Evolutionary conservation across 768 basidiomycete genomes (phyloP).

Genomic region (Rhodotorula sphaerocarpa): DNA sequence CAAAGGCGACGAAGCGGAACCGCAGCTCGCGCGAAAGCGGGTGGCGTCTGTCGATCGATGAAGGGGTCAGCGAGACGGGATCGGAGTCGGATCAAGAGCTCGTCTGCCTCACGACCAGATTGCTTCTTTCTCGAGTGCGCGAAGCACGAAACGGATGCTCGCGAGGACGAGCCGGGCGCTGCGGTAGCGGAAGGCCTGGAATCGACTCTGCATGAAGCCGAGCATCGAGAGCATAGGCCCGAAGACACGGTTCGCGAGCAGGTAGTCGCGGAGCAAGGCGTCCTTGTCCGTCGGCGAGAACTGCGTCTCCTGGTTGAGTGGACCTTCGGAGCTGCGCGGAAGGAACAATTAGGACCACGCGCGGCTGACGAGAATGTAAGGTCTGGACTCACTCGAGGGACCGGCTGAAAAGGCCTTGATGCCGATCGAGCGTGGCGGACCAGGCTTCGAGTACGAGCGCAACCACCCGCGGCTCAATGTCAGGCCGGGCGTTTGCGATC

Average conservation of each 20-base stretch:
- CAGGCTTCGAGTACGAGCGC: conserved; percentile 78
- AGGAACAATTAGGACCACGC: not conserved
- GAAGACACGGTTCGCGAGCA: conserved; percentile 64
- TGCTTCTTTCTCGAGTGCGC: conserved; percentile 65
- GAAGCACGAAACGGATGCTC: conserved; percentile 71
- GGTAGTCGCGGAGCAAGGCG: conserved; percentile 62
- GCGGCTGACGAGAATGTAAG: not conserved
- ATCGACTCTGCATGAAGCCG: conserved; percentile 78
- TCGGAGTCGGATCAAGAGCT: too few relatives aligned
- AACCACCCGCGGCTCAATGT: conserved; percentile 73
- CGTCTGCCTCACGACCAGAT: too few relatives aligned
- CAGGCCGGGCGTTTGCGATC: conserved; percentile 78
- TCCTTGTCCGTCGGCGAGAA: conserved; percentile 87
- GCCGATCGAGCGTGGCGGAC: conserved; percentile 67
- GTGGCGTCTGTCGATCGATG: conserved; percentile 59
- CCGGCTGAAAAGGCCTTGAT: conserved; percentile 74
- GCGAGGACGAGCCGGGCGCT: conserved; percentile 74
- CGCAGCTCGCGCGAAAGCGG: conserved; percentile 80
- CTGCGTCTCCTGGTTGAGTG: conserved; percentile 72
- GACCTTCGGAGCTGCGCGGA: conserved; percentile 64
- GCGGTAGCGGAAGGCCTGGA: conserved; percentile 87
- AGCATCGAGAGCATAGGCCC: conserved; percentile 69
- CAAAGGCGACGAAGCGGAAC: conserved; percentile 84
- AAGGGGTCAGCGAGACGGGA: too few relatives aligned
- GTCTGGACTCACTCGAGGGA: conserved; percentile 65